Evolutionary conservation across 192 early-diverging fungal genomes (phyloP).

Genomic region (Spizellomyces punctatus): DNA sequence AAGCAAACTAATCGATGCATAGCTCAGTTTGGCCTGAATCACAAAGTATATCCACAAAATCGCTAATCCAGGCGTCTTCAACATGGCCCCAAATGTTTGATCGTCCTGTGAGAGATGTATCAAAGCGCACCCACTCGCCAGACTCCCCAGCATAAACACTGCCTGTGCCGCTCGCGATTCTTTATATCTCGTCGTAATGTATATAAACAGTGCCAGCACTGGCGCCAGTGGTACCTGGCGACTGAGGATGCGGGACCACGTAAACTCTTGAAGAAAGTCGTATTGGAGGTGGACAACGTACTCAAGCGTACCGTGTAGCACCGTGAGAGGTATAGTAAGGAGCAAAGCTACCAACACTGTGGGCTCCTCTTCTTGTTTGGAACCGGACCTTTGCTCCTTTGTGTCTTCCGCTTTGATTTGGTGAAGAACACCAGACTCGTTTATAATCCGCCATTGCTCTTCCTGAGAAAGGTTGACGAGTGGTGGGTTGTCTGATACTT

Average conservation of each 20-base stretch:
- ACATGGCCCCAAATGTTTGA: conserved; percentile 39
- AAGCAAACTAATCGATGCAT: conserved; percentile 18
- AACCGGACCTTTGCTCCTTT: neutral
- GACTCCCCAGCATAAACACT: conserved; percentile 22
- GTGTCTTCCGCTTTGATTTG: conserved; percentile 19
- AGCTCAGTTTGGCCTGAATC: conserved; percentile 33
- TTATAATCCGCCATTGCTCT: conserved; percentile 41
- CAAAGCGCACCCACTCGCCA: conserved; percentile 21
- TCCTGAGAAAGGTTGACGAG: conserved; percentile 37
- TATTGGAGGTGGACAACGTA: conserved; percentile 44
- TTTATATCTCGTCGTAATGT: conserved; percentile 21
- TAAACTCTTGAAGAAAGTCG: conserved; percentile 25
- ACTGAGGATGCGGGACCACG: conserved; percentile 2
- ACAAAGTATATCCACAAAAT: conserved; percentile 43
- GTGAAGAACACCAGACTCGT: conserved; percentile 43
- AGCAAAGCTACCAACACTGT: conserved; percentile 22
- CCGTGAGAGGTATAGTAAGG: conserved; percentile 30
- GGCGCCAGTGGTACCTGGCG: conserved; percentile 28
- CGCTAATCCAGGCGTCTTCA: conserved; percentile 42
- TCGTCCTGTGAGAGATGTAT: conserved; percentile 18
- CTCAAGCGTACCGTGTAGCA: conserved; percentile 33
- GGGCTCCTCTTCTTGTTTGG: conserved; percentile 18
- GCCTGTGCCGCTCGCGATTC: conserved; percentile 7
- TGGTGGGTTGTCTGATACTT: conserved; percentile 1
- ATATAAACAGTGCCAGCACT: conserved; percentile 29